Evolutionary conservation across 345 rosid species (phyloP).

Genomic region (Acer saccharum): DNA sequence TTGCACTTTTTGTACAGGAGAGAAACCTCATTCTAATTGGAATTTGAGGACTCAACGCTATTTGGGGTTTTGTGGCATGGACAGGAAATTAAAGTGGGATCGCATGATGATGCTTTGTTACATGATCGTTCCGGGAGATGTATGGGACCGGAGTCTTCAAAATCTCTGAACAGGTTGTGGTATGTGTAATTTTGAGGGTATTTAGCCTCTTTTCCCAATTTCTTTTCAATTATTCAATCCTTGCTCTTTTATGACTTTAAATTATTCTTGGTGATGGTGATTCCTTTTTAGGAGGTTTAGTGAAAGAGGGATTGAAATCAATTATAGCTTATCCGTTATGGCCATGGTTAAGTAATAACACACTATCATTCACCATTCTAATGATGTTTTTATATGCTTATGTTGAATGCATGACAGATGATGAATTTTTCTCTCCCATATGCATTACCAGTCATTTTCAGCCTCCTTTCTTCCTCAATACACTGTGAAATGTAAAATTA

Average conservation of each 20-base stretch:
- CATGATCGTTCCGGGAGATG: conserved; percentile 18
- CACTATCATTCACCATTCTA: too few species aligned
- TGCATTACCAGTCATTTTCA: too few species aligned
- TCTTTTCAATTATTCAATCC: background rate
- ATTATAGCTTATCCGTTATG: too few species aligned
- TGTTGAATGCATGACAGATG: conserved; percentile 14
- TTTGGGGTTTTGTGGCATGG: conserved; percentile 14
- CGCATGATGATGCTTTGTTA: conserved; percentile 18
- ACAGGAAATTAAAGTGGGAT: conserved; percentile 20
- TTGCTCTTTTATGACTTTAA: background rate
- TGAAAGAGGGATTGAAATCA: background rate
- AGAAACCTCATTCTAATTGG: conserved; percentile 14
- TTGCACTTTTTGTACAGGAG: conserved; percentile 29
- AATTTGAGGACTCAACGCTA: background rate
- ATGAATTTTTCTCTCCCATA: conserved; percentile 7
- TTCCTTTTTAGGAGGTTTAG: background rate
- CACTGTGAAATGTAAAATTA: too few species aligned
- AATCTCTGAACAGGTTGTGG: conserved; percentile 15
- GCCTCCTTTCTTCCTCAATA: too few species aligned
- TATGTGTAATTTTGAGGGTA: conserved; percentile 16
- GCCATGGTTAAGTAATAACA: background rate
- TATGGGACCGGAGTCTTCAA: conserved; percentile 20
- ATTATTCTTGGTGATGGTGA: background rate
- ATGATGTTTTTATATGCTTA: conserved; percentile 9
- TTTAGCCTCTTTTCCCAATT: background rate